These are phyloP conservation scores for Schizosaccharomyces pombe DNA, from an alignment of 805 yeast genomes.

Conservation along the genomic window DNA sequence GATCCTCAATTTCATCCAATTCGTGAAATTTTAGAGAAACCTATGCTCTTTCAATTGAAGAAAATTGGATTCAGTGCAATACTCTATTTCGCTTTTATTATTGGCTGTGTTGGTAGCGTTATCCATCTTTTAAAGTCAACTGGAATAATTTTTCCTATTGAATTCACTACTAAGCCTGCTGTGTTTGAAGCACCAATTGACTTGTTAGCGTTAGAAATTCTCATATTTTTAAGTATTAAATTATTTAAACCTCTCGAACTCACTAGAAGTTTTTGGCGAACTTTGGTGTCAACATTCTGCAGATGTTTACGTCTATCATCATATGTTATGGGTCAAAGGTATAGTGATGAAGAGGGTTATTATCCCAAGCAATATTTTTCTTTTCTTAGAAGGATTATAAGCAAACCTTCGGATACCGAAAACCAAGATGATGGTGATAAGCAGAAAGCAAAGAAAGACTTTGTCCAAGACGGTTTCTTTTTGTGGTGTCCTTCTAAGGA, in stretches of 20 bases:
- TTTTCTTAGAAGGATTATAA: neutral
- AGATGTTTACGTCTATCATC: conserved; percentile 45
- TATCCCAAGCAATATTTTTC: conserved; percentile 28
- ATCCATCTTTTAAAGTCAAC: conserved; percentile 24
- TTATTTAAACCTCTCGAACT: conserved; percentile 8
- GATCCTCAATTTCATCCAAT: conserved; percentile 73
- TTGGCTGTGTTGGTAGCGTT: conserved; percentile 49
- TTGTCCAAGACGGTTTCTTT: conserved; percentile 56
- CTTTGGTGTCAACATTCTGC: conserved; percentile 14
- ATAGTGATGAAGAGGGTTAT: conserved; percentile 47
- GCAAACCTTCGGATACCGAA: neutral
- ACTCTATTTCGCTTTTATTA: conserved; percentile 50
- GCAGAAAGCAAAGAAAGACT: conserved; percentile 22
- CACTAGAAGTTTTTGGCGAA: conserved; percentile 10
- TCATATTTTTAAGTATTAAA: conserved; percentile 7
- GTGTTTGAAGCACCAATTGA: conserved; percentile 8
- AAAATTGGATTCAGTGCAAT: conserved; percentile 49
- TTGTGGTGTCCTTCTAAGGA: conserved; percentile 77
- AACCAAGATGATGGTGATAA: conserved; percentile 5
- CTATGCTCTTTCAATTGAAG: conserved; percentile 46
- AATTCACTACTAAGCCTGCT: conserved; percentile 7
- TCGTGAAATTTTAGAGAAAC: conserved; percentile 65
- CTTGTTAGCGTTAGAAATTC: conserved; percentile 7
- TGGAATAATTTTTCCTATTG: conserved; percentile 11
- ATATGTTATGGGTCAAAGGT: conserved; percentile 43